These are phyloP conservation scores for Dryas drummondii DNA, from an alignment of 306 rosid genomes.

Conservation along the genomic window DNA sequence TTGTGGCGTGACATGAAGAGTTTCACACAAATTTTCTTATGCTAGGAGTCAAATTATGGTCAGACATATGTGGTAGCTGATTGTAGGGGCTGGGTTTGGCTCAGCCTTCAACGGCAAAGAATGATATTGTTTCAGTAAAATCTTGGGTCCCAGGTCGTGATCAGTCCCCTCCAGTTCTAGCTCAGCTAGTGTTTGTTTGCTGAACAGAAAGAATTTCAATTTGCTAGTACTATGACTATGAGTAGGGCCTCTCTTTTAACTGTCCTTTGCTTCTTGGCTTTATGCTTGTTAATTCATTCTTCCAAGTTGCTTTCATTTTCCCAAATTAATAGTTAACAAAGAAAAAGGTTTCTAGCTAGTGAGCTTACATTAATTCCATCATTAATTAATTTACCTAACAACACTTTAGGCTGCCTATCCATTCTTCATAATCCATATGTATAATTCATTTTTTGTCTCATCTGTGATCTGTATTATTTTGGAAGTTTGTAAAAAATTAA, in stretches of 20 bases:
- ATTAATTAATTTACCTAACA: too few species aligned
- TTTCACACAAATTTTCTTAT: too few species aligned
- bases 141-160: constrained; percentile 3
- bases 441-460: not conserved
- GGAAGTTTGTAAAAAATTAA: not conserved
- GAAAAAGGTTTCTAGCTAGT: too few species aligned
- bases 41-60: not conserved
- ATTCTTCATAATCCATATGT: not conserved
- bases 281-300: not conserved
- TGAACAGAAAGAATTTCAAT: constrained; percentile 14
- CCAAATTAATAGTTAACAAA: not conserved
- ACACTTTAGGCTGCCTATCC: not conserved
- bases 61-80: not conserved
- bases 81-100: not conserved
- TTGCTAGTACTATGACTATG: not conserved
- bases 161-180: not conserved
- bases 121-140: not conserved
- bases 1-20: too few species aligned
- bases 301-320: not conserved
- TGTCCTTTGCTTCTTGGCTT: not conserved
- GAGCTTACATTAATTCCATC: too few species aligned
- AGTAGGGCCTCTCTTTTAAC: constrained; percentile 3
- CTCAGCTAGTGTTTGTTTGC: not conserved
- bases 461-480: not conserved
- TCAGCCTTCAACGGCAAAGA: not conserved